Conservation (phyloP, 805 yeast species). For the Zygotorulaspora florentina region DNA sequence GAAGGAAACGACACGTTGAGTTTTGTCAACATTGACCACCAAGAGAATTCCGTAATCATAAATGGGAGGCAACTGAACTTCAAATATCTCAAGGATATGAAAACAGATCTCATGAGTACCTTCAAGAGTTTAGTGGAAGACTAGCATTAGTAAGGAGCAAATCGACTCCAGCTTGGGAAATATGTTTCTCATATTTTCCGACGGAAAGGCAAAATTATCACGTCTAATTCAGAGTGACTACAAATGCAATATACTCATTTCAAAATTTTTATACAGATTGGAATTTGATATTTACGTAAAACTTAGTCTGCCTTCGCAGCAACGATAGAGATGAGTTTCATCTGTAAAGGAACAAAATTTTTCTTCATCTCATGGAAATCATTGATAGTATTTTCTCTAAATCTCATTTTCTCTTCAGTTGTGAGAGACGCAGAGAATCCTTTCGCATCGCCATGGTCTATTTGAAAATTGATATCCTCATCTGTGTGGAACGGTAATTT, state of each 20-base stretch:
- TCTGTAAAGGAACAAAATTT: neutral
- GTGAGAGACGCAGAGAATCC: neutral
- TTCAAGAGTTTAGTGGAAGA: neutral
- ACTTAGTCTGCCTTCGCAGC: neutral
- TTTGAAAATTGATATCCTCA: neutral
- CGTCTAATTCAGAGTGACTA: too few species aligned
- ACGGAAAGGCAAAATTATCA: too few species aligned
- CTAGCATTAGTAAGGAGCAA: too few species aligned
- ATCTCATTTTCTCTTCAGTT: neutral
- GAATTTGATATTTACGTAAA: too few species aligned
- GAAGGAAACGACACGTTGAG: conserved; percentile 1
- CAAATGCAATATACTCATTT: too few species aligned
- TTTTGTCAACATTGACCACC: neutral
- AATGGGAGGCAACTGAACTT: neutral
- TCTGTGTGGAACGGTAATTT: neutral
- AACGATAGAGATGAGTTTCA: neutral
- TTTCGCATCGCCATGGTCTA: neutral
- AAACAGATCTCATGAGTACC: neutral
- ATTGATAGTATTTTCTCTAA: neutral
- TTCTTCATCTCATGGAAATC: neutral
- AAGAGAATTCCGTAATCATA: neutral
- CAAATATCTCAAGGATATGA: neutral
- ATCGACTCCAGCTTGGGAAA: too few species aligned
- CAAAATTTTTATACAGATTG: too few species aligned
- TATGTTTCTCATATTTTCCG: too few species aligned